These are phyloP conservation scores for Aspergillus sojae DNA, from an alignment of 2,329 filamentous ascomycete genomes.

Conservation along the genomic window DNA sequence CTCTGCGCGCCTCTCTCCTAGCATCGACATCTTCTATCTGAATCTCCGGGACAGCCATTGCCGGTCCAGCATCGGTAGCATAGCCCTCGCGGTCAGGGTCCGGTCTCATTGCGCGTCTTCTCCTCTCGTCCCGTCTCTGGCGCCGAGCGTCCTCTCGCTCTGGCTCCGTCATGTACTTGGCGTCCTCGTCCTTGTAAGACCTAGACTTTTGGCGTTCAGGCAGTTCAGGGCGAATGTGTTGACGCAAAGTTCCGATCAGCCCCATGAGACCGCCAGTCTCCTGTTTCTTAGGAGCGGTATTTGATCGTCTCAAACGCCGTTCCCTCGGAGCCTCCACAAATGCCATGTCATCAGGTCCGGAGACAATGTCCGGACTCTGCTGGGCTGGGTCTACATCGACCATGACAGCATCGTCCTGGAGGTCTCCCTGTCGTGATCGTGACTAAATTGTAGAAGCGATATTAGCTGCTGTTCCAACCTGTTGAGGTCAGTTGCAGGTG, in stretches of 20 bases:
- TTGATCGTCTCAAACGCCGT: slow-evolving; percentile 61
- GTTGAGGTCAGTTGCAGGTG: neutral
- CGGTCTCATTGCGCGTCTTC: slow-evolving; percentile 43
- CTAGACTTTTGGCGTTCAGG: slow-evolving; percentile 42
- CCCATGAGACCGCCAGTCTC: slow-evolving; percentile 58
- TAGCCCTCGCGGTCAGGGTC: slow-evolving; percentile 55
- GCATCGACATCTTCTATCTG: slow-evolving; percentile 60
- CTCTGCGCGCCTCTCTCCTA: slow-evolving; percentile 64
- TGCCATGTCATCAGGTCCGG: slow-evolving; percentile 54
- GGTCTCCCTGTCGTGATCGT: slow-evolving; percentile 35
- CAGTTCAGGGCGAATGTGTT: slow-evolving; percentile 34
- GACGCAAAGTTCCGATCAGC: slow-evolving; percentile 59
- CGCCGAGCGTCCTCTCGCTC: slow-evolving; percentile 40
- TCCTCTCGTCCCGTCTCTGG: slow-evolving; percentile 39
- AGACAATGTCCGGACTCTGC: slow-evolving; percentile 46
- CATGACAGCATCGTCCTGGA: slow-evolving; percentile 56
- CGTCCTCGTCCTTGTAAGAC: slow-evolving; percentile 40
- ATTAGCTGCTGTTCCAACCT: neutral
- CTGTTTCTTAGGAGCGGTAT: slow-evolving; percentile 64
- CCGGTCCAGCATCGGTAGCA: slow-evolving; percentile 47
- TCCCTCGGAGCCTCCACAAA: slow-evolving; percentile 56
- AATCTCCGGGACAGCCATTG: slow-evolving; percentile 33
- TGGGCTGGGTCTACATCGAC: slow-evolving; percentile 54
- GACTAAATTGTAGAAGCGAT: slow-evolving; percentile 26
- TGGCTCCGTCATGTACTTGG: slow-evolving; percentile 35